Conservation (phyloP, 805 yeast species). For the Kuraishia hungarica region DNA sequence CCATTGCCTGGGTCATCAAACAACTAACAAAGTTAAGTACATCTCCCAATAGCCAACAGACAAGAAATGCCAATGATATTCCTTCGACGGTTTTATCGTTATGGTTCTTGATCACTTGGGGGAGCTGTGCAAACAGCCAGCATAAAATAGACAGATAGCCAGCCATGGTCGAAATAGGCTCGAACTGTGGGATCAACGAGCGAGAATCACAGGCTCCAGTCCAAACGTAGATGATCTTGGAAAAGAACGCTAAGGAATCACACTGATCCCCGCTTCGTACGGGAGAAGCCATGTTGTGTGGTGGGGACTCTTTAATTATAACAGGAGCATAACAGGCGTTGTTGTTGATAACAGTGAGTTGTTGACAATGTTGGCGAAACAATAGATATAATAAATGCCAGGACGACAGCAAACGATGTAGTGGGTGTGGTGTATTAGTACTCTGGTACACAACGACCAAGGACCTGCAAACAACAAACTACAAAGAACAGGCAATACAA, state of each 20-base stretch:
- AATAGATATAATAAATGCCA: too few relatives aligned
- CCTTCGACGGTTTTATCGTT: slow-evolving; percentile 58
- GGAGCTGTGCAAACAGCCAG: slow-evolving; percentile 72
- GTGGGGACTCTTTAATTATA: too few relatives aligned
- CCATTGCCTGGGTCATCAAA: slow-evolving; percentile 35
- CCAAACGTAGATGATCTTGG: slow-evolving; percentile 5
- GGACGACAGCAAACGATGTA: too few relatives aligned
- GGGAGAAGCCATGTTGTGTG: too few relatives aligned
- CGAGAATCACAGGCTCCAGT: slow-evolving; percentile 5
- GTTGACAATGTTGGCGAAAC: too few relatives aligned
- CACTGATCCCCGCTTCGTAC: slow-evolving; percentile 2
- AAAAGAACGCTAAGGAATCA: slow-evolving; percentile 5
- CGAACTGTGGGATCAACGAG: not conserved
- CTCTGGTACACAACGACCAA: too few relatives aligned
- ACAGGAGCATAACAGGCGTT: too few relatives aligned
- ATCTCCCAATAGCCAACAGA: slow-evolving; percentile 63
- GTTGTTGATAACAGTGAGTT: too few relatives aligned
- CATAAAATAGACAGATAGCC: slow-evolving; percentile 37
- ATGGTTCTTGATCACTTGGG: slow-evolving; percentile 59
- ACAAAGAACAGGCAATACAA: too few relatives aligned
- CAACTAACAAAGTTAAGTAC: slow-evolving; percentile 43
- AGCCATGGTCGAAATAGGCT: slow-evolving; percentile 5
- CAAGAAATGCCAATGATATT: slow-evolving; percentile 48
- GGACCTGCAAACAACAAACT: too few relatives aligned
- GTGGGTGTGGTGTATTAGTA: too few relatives aligned